Evolutionary conservation across 169 alveolate genomes (phyloP), one percentile per base, ranked within the genome.

Genomic region (Babesia bovis): DNA sequence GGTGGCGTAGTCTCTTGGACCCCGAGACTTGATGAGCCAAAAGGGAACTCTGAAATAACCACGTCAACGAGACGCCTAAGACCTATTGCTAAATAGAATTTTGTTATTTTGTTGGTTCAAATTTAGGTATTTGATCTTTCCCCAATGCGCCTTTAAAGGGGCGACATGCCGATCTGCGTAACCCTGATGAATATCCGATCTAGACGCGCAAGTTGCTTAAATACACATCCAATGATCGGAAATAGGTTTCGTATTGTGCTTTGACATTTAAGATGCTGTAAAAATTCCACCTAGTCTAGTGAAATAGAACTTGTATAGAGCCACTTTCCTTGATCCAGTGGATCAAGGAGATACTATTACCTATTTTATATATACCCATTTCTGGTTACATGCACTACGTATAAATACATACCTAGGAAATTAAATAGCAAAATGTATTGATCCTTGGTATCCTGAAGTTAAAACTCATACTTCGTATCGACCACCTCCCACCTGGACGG

Each of bases 401-500:
- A n/a, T 12, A 15, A 40, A 40, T 40, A 40, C 49, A 40, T 12
- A 40, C 10, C 49, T 10, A 40, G 49, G 15, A 40, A 40, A 40
- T 10, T 40, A 40, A 12, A 40, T 10, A 40, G 15, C 15, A 12
- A 12, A 15, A 15, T 40, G 10, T 15, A 40, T 12, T 40, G 21
- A 40, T 40, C 21, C 15, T 40, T 40, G 21, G 21, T 40, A 40
- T 40, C 21, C 49, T 15, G 21, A 12, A 40, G n/a, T n/a, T n/a
- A n/a, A n/a, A n/a, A n/a, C n/a, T 57, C 35, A 77, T 7, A 66
- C 72, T 38, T 63, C 55, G 51, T 77, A 77, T 33, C 85, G 52
- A 30, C 85, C 85, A 0, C 85, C 85, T 25, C 85, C 85, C 13
- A 77, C 70, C 44, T 41, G 66, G n/a, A 55, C 73, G 28, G 41